Evolutionary conservation across 1,284 basidiomycete species (phyloP), one percentile per base, ranked within the genome.

Genomic region (Leccinum fuscescens): DNA sequence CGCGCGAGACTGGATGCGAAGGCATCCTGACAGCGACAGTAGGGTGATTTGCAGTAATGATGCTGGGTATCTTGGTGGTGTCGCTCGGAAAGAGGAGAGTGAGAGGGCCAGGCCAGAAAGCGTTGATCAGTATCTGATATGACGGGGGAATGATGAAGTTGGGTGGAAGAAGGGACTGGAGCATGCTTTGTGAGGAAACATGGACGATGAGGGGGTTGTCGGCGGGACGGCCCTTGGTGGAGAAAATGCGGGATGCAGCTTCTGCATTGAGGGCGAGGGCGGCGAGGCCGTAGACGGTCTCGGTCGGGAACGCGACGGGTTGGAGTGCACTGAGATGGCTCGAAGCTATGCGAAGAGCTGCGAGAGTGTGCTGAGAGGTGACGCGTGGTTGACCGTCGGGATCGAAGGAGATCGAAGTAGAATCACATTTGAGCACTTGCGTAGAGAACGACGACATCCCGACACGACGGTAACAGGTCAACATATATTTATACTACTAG

Each of bases 171-270:
- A 96, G 79, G 2, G 83, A 79, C 8, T 75, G 73, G 17, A 98
- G 84, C 96, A 98, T 98, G 52, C 81, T 70, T 15, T 85, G 77
- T 2, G 94, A 94, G 6, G 93, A 94, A 62, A 99, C 87, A 76
- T 99, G 97, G 33, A 98, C 93, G 78, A 99, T 99, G 57, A 99
- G 82, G 0, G 97, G 97, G 74, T 99, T 99, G 76, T 99, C 97
- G 3, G 91, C 80, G 1, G 97, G 97, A 52, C 97, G 82, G 44
- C 94, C 92, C 72, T 99, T 99, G 60, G 92, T 92, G 9, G 83
- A 79, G 75, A 96, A 99, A 67, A 99, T 96, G 63, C 82, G 82
- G 1, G 81, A 73, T 3, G 86, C 83, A 7, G 95, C 94, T 17
- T 76, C 69, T 0, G 84, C 68, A 61, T 88, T 78, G 44, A 96